phyloP scores from a whole-genome alignment of 345 rosid species.

The Brassica juncea region DNA sequence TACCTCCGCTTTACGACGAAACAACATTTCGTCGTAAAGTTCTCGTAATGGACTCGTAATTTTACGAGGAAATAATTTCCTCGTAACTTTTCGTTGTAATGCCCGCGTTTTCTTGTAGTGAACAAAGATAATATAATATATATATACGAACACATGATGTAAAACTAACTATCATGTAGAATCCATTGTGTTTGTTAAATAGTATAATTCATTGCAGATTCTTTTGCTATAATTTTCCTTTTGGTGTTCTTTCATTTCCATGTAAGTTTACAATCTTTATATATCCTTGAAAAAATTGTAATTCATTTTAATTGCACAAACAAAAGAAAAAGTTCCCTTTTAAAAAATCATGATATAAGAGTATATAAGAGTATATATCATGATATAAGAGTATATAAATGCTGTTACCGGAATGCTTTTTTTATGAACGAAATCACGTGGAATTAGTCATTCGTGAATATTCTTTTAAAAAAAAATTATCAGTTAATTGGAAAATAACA shows the following conservation, averaged over 20 bases:
- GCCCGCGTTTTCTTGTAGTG: no score
- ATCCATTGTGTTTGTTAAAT: background rate
- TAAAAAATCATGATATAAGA: background rate
- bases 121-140: constrained; percentile 14
- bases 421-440: no score
- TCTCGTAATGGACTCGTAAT: no score
- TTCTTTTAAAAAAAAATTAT: no score
- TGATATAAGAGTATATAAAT: no score
- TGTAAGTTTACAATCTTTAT: background rate
- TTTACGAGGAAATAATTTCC: no score
- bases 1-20: no score
- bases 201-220: background rate
- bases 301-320: background rate
- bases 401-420: no score
- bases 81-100: no score
- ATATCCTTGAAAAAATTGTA: background rate
- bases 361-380: background rate
- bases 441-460: no score
- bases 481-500: no score
- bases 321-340: background rate
- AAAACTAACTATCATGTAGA: background rate
- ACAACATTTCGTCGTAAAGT: no score
- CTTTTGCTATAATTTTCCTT: background rate
- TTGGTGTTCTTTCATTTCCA: background rate
- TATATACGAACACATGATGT: background rate